Base-by-base conservation (phyloP, 176 grass and related monocot genomes). In the Bromus sterilis region DNA sequence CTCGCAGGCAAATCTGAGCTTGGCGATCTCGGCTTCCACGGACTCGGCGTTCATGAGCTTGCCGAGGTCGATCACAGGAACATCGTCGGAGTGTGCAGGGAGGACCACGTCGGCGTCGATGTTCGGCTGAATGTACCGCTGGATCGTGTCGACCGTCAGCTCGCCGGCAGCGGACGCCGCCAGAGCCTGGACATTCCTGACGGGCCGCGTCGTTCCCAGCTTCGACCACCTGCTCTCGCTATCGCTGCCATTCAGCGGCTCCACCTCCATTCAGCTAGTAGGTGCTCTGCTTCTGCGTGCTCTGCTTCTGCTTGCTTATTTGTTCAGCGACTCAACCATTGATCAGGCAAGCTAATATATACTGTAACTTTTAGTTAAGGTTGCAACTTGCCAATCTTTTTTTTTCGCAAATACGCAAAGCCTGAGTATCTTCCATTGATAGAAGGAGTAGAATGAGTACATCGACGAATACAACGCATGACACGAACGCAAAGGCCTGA, bases 141-240 rank as follows among this genome's bases (percentile, higher is more conserved):
- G 46, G 34, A 91, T 31, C 5, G 24, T 37, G 5, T 77, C 85
- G 1, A 36, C 23, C 10, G 79, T 61, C 10, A 84, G 66, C n/a
- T 81, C 48, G 41, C 11, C 11, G 13, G 41, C 29, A 11, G 30
- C 21, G 56, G n/a, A 49, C 3, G 81, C 76, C 1, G 28, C 80
- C 7, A 91, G 89, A 18, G 51, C 76, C 67, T 91, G 85, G 7
- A 88, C 89, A n/a, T n/a, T n/a, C n/a, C n/a, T n/a, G n/a, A n/a
- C n/a, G n/a, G n/a, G n/a, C n/a, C n/a, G n/a, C n/a, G n/a, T n/a
- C n/a, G 34, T 88, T 91, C 26, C 60, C 4, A 46, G 2, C 25
- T 32, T 35, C 67, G 48, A 6, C 33, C 48, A 21, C 37, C 23
- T 70, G 9, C 24, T 70, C 11, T 81, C 78, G 3, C 78, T 30